Conservation (phyloP, 208 protist genomes). For the Vickermania ingenoplastis region DNA sequence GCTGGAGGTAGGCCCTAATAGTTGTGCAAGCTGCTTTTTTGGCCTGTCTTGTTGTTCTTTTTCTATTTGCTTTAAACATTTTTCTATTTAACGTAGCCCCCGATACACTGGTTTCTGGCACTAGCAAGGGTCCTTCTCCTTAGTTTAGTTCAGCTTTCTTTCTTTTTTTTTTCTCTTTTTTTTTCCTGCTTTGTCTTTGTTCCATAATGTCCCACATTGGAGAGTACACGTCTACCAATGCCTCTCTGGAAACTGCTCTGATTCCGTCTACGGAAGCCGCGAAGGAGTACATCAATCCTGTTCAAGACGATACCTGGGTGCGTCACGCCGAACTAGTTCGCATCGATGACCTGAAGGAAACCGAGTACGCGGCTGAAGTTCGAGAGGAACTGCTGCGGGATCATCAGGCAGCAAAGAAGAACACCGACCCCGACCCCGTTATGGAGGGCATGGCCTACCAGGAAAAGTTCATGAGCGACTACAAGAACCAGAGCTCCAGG, state of each 20-base stretch:
- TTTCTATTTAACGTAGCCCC: too few species aligned
- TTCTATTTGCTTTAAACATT: too few species aligned
- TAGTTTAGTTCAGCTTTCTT: too few species aligned
- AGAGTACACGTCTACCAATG: constrained; percentile 10
- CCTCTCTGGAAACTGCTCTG: constrained; percentile 16
- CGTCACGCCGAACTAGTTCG: constrained; percentile 22
- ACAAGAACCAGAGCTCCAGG: constrained; percentile 14
- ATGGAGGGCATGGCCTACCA: constrained; percentile 34
- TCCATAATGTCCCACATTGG: not conserved
- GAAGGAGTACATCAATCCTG: constrained; percentile 23
- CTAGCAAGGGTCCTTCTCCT: too few species aligned
- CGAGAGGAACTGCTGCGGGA: constrained; percentile 19
- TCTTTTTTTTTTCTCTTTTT: too few species aligned
- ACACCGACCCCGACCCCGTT: constrained; percentile 10
- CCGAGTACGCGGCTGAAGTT: constrained; percentile 16
- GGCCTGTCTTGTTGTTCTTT: too few species aligned
- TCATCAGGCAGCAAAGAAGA: constrained; percentile 15
- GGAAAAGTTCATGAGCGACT: constrained; percentile 33
- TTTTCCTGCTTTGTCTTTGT: too few species aligned
- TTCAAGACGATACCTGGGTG: constrained; percentile 46
- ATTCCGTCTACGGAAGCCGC: constrained; percentile 18
- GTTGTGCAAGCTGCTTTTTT: too few species aligned
- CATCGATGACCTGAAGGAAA: constrained; percentile 12
- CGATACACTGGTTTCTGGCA: too few species aligned
- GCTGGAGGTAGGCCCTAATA: too few species aligned